These are phyloP conservation scores for Aulographum hederae DNA, from an alignment of 2,329 filamentous ascomycete genomes.

Conservation along the genomic window DNA sequence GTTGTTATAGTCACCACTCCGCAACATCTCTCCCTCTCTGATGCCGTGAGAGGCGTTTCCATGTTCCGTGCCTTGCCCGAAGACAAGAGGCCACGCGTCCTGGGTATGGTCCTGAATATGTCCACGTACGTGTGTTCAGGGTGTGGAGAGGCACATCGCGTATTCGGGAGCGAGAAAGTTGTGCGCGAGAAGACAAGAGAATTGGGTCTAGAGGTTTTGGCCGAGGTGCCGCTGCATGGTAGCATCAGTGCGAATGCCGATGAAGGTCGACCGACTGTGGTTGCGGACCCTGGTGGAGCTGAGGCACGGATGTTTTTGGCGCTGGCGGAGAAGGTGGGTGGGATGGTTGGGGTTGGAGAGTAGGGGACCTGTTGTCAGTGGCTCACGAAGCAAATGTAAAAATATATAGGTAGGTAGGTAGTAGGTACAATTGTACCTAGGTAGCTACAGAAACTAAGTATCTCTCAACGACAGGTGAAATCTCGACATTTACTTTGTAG, in stretches of 20 bases:
- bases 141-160: conserved; percentile 54
- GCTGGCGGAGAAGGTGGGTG: too few species aligned
- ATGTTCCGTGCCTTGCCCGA: conserved; percentile 81
- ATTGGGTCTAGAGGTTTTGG: conserved; percentile 61
- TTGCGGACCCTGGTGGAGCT: conserved; percentile 80
- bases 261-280: conserved; percentile 73
- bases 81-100: too few species aligned
- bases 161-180: conserved; percentile 47
- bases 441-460: too few species aligned
- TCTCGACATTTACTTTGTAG: too few species aligned
- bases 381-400: too few species aligned
- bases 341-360: too few species aligned
- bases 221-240: conserved; percentile 75
- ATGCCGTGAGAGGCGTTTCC: conserved; percentile 78
- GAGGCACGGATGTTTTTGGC: too few species aligned
- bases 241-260: conserved; percentile 79
- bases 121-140: conserved; percentile 18
- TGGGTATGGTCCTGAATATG: conserved; percentile 54
- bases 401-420: too few species aligned
- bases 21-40: conserved; percentile 79
- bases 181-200: conserved; percentile 53
- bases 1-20: conserved; percentile 83
- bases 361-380: too few species aligned
- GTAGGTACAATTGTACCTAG: too few species aligned
- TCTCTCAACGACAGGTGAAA: too few species aligned